phyloP scores from a whole-genome alignment of 225 moss, liverwort and hornwort species.

The Bryum argenteum region DNA sequence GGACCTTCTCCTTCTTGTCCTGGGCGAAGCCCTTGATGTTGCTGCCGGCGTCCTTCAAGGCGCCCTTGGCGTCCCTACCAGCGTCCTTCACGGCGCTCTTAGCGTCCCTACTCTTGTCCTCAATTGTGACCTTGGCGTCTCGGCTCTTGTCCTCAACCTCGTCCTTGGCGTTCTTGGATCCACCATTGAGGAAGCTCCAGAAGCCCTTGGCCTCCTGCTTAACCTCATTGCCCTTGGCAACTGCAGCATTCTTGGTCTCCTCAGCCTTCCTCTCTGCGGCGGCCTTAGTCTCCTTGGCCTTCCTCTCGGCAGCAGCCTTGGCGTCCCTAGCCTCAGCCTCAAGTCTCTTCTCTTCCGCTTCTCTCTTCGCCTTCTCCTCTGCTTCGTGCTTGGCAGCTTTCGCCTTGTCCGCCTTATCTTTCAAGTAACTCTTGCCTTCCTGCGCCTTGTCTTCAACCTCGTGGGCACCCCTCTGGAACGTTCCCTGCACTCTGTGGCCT shows the following conservation, averaged over 20 bases:
- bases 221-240: constrained; percentile 39
- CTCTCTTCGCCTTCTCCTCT: constrained; percentile 41
- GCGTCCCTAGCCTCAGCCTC: constrained; percentile 14
- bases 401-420: constrained; percentile 34
- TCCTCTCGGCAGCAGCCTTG: constrained; percentile 29
- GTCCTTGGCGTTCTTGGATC: constrained; percentile 37
- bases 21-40: constrained; percentile 49
- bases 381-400: constrained; percentile 28
- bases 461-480: constrained; percentile 4
- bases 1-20: constrained; percentile 52
- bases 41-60: constrained; percentile 40
- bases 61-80: constrained; percentile 41
- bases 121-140: constrained; percentile 25
- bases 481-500: constrained; percentile 45
- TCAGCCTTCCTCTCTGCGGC: constrained; percentile 33
- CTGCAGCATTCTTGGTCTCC: constrained; percentile 35
- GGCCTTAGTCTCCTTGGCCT: constrained; percentile 36
- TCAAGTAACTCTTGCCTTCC: constrained; percentile 34
- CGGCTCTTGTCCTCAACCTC: constrained; percentile 39
- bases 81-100: constrained; percentile 44
- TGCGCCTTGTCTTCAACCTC: constrained; percentile 43
- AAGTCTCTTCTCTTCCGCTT: constrained; percentile 22
- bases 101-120: constrained; percentile 45
- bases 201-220: constrained; percentile 47
- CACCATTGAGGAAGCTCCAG: constrained; percentile 37